Percentiles rank a stretch among this genome's conserved stretches.
Conservation (phyloP, 2,329 filamentous ascomycete species). For the Bretziella fagacearum region DNA sequence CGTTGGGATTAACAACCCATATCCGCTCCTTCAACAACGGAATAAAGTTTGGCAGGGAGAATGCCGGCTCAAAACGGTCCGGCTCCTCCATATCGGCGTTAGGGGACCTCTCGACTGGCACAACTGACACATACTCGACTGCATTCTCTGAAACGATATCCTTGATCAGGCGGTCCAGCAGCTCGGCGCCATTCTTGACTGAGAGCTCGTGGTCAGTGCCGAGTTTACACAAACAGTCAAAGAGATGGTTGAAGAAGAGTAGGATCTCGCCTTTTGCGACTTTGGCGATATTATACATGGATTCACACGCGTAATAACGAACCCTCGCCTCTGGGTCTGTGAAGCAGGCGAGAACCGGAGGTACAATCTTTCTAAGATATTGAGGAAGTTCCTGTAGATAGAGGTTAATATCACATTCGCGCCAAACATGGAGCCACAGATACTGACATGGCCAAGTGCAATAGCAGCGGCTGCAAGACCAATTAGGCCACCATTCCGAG, state of each 20-base stretch:
- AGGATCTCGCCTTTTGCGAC: constrained; percentile 96
- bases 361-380: constrained; percentile 86
- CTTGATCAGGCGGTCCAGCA: constrained; percentile 86
- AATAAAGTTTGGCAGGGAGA: constrained; percentile 80
- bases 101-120: constrained; percentile 39
- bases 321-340: constrained; percentile 95
- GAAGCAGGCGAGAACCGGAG: constrained; percentile 92
- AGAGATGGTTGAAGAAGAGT: constrained; percentile 95
- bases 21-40: constrained; percentile 88
- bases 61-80: constrained; percentile 42
- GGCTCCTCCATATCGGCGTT: constrained; percentile 32
- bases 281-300: constrained; percentile 99
- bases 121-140: constrained; percentile 79
- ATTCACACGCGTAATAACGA: constrained; percentile 95
- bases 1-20: constrained; percentile 86
- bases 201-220: constrained; percentile 91
- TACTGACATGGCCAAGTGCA: constrained; percentile 70
- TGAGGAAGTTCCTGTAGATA: constrained; percentile 54
- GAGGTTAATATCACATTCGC: neutral
- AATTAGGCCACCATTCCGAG: constrained; percentile 88
- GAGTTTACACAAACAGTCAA: constrained; percentile 91
- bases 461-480: constrained; percentile 91
- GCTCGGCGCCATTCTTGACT: constrained; percentile 93
- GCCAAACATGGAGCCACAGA: neutral
- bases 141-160: constrained; percentile 93